Conservation (phyloP, 495 filamentous ascomycete genomes). For the Durotheca rogersii region DNA sequence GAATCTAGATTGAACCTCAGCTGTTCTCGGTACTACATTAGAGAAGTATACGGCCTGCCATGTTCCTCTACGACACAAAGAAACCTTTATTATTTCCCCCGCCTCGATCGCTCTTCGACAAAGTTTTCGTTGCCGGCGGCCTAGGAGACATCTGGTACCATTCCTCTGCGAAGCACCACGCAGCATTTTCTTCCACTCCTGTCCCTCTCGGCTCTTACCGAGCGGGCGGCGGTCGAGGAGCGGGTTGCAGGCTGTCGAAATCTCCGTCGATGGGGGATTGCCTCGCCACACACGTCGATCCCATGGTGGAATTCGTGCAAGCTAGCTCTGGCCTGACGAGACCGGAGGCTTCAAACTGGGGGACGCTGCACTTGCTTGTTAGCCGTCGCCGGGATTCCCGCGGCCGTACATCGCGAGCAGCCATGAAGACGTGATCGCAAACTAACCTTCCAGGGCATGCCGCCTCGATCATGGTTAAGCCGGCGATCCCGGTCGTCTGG, state of each 20-base stretch:
- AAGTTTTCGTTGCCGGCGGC: no score
- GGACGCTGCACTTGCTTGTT: slow-evolving; percentile 8
- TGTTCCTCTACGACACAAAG: no score
- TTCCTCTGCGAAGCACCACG: no score
- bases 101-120: slow-evolving; percentile 9
- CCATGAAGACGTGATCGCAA: background rate
- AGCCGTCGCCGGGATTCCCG: background rate
- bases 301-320: slow-evolving; percentile 23
- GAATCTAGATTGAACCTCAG: slow-evolving; percentile 21
- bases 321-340: slow-evolving; percentile 14
- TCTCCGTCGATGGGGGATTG: slow-evolving; percentile 15
- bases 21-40: no score
- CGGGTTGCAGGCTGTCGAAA: slow-evolving; percentile 23
- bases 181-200: background rate
- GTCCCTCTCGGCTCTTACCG: background rate
- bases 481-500: slow-evolving; percentile 25
- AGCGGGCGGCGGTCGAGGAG: slow-evolving; percentile 6
- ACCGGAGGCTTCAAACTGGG: slow-evolving; percentile 21
- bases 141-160: slow-evolving; percentile 3
- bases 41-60: no score
- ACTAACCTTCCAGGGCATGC: slow-evolving; percentile 33
- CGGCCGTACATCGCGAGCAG: slow-evolving; percentile 1
- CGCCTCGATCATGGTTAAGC: slow-evolving; percentile 26
- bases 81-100: background rate
- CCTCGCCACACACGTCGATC: slow-evolving; percentile 20